Evolutionary conservation across 306 rosid genomes (phyloP).

Genomic region (Dryas alaskensis): DNA sequence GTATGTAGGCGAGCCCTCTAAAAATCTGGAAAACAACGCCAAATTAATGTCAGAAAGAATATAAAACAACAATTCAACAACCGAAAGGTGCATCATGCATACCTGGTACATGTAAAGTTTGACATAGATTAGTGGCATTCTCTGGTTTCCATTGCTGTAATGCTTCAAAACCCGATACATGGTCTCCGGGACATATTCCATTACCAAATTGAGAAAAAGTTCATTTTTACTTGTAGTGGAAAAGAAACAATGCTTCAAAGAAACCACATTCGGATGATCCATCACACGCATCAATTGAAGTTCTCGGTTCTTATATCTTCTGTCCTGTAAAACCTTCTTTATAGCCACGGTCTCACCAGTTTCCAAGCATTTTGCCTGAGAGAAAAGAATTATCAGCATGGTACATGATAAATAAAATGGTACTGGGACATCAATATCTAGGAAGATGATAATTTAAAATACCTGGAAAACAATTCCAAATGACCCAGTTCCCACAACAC

Average conservation of each 20-base stretch:
- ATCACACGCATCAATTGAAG: conserved; percentile 93
- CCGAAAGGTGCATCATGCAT: conserved; percentile 11
- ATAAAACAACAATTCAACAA: not conserved
- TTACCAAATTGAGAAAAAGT: conserved; percentile 92
- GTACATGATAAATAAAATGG: not conserved
- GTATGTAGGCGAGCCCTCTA: conserved; percentile 91
- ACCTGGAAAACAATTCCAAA: conserved; percentile 99
- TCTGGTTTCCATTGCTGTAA: conserved; percentile 71
- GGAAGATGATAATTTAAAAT: conserved; percentile 6
- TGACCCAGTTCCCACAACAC: conserved; percentile 87
- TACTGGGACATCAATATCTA: conserved; percentile 2
- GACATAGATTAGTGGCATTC: conserved; percentile 85
- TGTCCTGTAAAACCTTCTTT: conserved; percentile 89
- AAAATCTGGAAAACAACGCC: conserved; percentile 55
- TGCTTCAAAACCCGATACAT: conserved; percentile 83
- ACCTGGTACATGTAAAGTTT: conserved; percentile 97
- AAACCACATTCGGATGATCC: conserved; percentile 94
- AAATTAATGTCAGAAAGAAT: conserved; percentile 20
- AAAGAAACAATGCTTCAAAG: conserved; percentile 92
- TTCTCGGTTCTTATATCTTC: conserved; percentile 87
- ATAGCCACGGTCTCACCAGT: conserved; percentile 92
- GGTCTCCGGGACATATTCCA: conserved; percentile 95
- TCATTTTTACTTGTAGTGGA: conserved; percentile 87
- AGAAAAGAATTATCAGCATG: conserved; percentile 19
- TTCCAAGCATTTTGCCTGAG: conserved; percentile 92